A percentile compares a stretch with the other conserved stretches of the same genome.
Evolutionary conservation across 768 basidiomycete genomes (phyloP).

Genomic region (Myochromella boudieri): DNA sequence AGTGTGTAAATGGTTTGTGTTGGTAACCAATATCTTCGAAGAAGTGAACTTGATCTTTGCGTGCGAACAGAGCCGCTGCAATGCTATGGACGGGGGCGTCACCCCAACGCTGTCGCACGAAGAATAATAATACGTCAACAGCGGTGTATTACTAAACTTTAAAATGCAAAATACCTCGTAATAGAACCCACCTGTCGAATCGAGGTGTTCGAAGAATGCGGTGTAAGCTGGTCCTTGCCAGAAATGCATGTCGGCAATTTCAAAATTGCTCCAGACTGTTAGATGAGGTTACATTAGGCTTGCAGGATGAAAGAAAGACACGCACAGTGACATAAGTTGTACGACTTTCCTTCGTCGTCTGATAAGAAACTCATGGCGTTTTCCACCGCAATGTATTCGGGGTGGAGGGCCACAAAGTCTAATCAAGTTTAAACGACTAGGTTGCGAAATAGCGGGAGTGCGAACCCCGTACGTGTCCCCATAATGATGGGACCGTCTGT

Average conservation of each 20-base stretch:
- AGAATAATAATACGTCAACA: neutral
- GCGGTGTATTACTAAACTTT: too few relatives aligned
- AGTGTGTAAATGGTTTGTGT: conserved; percentile 62
- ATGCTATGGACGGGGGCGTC: conserved; percentile 86
- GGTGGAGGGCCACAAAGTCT: conserved; percentile 61
- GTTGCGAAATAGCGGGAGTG: too few relatives aligned
- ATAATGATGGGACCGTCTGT: conserved; percentile 77
- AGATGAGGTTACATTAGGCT: neutral
- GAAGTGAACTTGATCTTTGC: conserved; percentile 71
- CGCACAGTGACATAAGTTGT: conserved; percentile 75
- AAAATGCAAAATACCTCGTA: conserved; percentile 66
- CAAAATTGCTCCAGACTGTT: conserved; percentile 69
- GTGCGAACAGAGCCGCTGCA: conserved; percentile 69
- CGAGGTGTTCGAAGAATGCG: conserved; percentile 69
- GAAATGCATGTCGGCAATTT: conserved; percentile 68
- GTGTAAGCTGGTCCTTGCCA: conserved; percentile 66
- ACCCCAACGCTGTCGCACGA: conserved; percentile 77
- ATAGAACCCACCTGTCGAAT: conserved; percentile 65
- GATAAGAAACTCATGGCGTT: conserved; percentile 70
- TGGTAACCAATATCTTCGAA: conserved; percentile 81
- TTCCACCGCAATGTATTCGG: conserved; percentile 52
- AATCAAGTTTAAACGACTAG: too few relatives aligned
- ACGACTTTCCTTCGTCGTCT: conserved; percentile 61
- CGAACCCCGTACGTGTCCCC: conserved; percentile 65
- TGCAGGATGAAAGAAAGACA: conserved; percentile 34